Evolutionary conservation across 1,139 yeast species (phyloP), one percentile per base, ranked within the genome.

Genomic region (Yamadazyma oceani): DNA sequence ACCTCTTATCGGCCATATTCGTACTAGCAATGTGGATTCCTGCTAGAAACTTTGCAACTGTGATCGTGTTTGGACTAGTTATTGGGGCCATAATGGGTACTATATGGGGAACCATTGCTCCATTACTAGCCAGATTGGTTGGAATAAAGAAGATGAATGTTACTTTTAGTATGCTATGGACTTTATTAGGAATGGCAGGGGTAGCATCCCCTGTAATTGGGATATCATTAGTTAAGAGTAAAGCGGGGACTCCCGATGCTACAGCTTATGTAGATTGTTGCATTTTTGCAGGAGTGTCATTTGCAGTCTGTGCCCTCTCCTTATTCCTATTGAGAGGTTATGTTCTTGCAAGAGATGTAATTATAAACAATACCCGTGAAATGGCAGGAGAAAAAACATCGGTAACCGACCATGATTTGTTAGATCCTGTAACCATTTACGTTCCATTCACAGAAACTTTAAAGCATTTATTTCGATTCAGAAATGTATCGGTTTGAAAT

Each of bases 181-280:
- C 65, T 6, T 58, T 69, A 19, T 50, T 68, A 40, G 83, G 80
- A 10, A 40, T 57, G 2, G 58, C 74, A 14, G 79, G 78, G 1
- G 53, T 75, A 30, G 70, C 63, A 1, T 69, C 81, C 1, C 82
- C 83, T 3, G 68, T 77, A 12, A 69, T 78, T 42, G 83, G 83
- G 2, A 63, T 75, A 22, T 56, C 69, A 9, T 57, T 78, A 36
- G 74, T 73, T 37, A 56, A 62, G 8, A 60, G 64, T 1, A 39
- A 36, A 4, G 66, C 64, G 0, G 56, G 54, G 0, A 68, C 72
- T 3, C 53, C 57, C 2, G 62, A 62, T 40, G 77, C 82, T 2
- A 52, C 60, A 1, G 77, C 69, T 47, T 79, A 78, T 51, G 53
- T 57, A 23, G 49, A 73, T 46, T 75, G 81, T 29, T 62, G 80